Base-by-base conservation (phyloP, 2,329 filamentous ascomycete genomes). In the Ceratocystiopsis sp. region DNA sequence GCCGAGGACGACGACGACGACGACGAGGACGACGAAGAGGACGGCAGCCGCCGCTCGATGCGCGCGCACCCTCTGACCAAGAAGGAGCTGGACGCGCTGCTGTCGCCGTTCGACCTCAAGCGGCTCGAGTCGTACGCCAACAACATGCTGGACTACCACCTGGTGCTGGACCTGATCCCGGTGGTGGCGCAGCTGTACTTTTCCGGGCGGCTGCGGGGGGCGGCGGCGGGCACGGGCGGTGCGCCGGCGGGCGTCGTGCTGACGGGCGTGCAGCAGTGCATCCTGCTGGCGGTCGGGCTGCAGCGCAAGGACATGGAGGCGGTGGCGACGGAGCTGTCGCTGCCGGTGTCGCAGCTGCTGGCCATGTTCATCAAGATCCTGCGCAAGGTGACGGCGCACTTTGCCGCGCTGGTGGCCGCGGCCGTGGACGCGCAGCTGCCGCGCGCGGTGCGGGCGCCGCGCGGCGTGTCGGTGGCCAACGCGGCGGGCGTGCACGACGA, bases 301-400 rank as follows among this genome's bases (percentile, higher is more conserved):
- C 93, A 98, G 61, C 77, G 83, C 51, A 96, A 96, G 65, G 79
- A 82, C 35, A 67, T 98, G 25, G 84, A 91, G 14, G 72, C 74
- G 13, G 64, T 95, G 10, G 80, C 87, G 48, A 76, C 79, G 49
- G 91, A 98, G 55, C 62, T 94, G 3, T 71, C 70, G 9, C 63
- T 95, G 7, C 75, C 75, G 1, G 71, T 75, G 3, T 80, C 78
- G 38, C 91, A 96, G 63, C 66, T 95, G 4, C 68, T 98, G 48
- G 87, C 89, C 47, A 93, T 96, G 81, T 96, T 98, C 61, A 84
- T 94, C 59, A 98, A 98, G 68, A 81, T 94, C 47, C 71, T 95
- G 46, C 77, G 86, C 50, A 96, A 96, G 65, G 72, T 94, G 35
- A 82, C 82, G 3, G 69, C 73, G 3, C 75, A 87, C 56, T 91